Evolutionary conservation across 306 rosid genomes (phyloP).

Genomic region (Cicer bijugum): DNA sequence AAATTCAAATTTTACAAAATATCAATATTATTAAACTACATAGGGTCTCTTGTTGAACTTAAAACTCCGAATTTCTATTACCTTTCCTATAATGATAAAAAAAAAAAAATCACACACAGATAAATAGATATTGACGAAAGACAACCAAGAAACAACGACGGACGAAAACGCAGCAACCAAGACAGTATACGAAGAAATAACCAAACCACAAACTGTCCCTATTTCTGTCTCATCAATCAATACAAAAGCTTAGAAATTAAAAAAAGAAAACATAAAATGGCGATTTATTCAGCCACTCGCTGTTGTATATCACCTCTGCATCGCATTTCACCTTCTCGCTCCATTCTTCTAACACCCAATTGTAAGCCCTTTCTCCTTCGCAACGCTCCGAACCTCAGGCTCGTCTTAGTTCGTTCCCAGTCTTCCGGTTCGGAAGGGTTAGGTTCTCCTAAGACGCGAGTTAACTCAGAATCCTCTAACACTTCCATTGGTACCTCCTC

Average conservation of each 20-base stretch:
- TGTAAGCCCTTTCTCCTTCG: conserved; percentile 42
- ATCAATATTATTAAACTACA: too few species aligned
- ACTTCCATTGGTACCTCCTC: conserved; percentile 52
- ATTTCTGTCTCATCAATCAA: neutral
- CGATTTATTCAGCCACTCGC: conserved; percentile 54
- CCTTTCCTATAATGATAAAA: too few species aligned
- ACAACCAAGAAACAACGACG: too few species aligned
- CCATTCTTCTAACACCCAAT: conserved; percentile 40
- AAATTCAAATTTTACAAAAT: too few species aligned
- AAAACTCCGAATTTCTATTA: too few species aligned
- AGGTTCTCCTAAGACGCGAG: conserved; percentile 42
- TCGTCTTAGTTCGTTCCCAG: conserved; percentile 63
- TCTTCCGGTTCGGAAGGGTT: conserved; percentile 49
- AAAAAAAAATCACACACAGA: too few species aligned
- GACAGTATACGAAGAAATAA: neutral
- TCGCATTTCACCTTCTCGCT: conserved; percentile 48
- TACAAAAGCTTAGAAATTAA: neutral
- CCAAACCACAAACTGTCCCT: neutral
- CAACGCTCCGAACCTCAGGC: conserved; percentile 44
- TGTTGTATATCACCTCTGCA: conserved; percentile 50
- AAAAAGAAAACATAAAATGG: conserved; percentile 40
- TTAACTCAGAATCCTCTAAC: conserved; percentile 45
- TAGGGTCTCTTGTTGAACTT: too few species aligned
- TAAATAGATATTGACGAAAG: too few species aligned
- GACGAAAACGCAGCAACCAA: neutral